Evolutionary conservation across 495 filamentous ascomycete species (phyloP).

Genomic region (Lasiosphaeria miniovina): DNA sequence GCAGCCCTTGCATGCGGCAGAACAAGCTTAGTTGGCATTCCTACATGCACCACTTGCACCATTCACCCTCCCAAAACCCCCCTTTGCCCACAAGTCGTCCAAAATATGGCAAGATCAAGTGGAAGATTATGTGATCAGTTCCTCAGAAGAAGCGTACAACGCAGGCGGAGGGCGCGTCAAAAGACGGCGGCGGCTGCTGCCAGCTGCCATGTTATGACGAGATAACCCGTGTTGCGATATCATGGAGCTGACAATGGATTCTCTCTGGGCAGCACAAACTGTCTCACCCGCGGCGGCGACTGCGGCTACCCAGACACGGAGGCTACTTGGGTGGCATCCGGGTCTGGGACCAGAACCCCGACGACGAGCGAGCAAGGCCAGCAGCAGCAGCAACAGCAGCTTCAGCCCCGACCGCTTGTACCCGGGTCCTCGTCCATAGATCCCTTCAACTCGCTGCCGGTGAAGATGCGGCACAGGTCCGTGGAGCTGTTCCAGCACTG

Average conservation of each 20-base stretch:
- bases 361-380: not conserved
- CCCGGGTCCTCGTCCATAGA: conserved; percentile 12
- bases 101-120: too few species aligned
- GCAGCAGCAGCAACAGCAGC: not conserved
- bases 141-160: too few species aligned
- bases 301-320: conserved; percentile 26
- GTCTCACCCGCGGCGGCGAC: conserved; percentile 33
- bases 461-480: conserved; percentile 22
- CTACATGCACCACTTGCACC: too few species aligned
- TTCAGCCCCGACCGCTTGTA: not conserved
- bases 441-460: conserved; percentile 23
- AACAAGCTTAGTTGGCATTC: too few species aligned
- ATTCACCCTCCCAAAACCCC: too few species aligned
- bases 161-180: too few species aligned
- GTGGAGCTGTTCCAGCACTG: conserved; percentile 27
- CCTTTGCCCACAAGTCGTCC: too few species aligned
- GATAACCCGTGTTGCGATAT: too few species aligned
- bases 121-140: too few species aligned
- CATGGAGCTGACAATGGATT: not conserved
- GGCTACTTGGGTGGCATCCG: not conserved
- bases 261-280: conserved; percentile 26
- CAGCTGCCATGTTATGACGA: too few species aligned
- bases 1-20: too few species aligned
- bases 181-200: too few species aligned
- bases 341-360: not conserved